Conservation (phyloP, 1,284 basidiomycete species). For the Veloboletus limbatus region DNA sequence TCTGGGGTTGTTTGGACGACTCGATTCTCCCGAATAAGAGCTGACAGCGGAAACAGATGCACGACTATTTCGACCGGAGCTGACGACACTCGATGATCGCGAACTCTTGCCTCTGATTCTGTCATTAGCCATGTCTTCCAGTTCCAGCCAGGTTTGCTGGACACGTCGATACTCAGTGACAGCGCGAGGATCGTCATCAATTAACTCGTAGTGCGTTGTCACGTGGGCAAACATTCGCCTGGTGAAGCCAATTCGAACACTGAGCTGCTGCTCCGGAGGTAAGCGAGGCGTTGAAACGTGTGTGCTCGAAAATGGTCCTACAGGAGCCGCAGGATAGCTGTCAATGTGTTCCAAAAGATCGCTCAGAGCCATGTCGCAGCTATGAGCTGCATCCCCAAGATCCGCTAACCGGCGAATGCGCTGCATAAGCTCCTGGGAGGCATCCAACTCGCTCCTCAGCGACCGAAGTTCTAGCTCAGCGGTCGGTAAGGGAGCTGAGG, state of each 20-base stretch:
- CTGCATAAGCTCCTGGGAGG: constrained; percentile 47
- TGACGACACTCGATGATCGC: constrained; percentile 58
- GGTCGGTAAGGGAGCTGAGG: constrained; percentile 38
- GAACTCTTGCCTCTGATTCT: constrained; percentile 58
- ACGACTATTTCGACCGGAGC: constrained; percentile 55
- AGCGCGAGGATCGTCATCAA: constrained; percentile 57
- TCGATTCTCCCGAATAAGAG: constrained; percentile 22
- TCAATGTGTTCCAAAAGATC: constrained; percentile 81
- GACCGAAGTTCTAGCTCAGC: constrained; percentile 58
- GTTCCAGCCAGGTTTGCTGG: constrained; percentile 73
- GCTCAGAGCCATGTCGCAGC: constrained; percentile 73
- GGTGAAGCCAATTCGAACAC: constrained; percentile 60
- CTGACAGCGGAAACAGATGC: constrained; percentile 39
- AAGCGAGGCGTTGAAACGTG: constrained; percentile 40
- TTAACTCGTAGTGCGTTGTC: constrained; percentile 37
- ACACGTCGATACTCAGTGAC: constrained; percentile 58
- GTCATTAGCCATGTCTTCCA: constrained; percentile 76
- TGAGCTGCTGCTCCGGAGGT: constrained; percentile 64
- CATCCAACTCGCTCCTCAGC: constrained; percentile 54
- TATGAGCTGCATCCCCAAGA: constrained; percentile 46
- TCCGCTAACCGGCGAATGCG: constrained; percentile 52
- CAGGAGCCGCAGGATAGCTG: constrained; percentile 61
- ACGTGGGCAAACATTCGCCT: constrained; percentile 48
- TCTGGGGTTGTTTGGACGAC: constrained; percentile 24
- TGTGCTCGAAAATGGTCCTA: constrained; percentile 49